Percentiles rank a stretch among this genome's conserved stretches.
Evolutionary conservation across 2,329 filamentous ascomycete genomes (phyloP).

Genomic region (Myriosclerotinia duriaeana): DNA sequence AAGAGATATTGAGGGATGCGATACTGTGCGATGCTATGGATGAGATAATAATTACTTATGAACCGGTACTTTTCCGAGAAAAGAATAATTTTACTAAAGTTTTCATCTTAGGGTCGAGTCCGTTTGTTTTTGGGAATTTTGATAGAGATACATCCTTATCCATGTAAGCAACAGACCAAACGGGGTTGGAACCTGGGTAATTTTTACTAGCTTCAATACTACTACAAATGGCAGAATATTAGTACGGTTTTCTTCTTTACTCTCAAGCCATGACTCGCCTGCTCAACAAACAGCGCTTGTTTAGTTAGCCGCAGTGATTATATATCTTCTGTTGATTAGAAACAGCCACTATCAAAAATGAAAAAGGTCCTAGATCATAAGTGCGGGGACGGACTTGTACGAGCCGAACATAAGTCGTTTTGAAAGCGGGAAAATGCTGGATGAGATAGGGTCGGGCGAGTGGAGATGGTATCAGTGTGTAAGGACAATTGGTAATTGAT

Average conservation of each 20-base stretch:
- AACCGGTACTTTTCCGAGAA: not conserved
- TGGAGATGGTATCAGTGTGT: not conserved
- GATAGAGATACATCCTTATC: not conserved
- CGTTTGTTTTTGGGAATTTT: too few species aligned
- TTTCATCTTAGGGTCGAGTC: not conserved
- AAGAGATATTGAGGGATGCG: not conserved
- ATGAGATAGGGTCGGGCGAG: not conserved
- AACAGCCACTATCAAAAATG: constrained; percentile 10
- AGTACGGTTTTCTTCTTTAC: too few species aligned
- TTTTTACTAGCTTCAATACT: not conserved
- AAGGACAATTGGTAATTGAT: not conserved
- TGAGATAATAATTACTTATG: too few species aligned
- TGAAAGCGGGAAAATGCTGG: not conserved
- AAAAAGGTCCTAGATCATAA: not conserved
- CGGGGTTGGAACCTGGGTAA: too few species aligned
- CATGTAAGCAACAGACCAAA: not conserved
- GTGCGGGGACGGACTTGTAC: constrained; percentile 1
- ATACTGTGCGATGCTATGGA: not conserved
- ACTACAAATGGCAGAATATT: not conserved
- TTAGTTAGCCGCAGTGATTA: constrained; percentile 4
- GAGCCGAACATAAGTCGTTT: constrained; percentile 5
- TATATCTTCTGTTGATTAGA: constrained; percentile 3
- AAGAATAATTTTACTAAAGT: not conserved
- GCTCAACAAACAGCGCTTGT: not conserved
- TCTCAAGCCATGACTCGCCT: not conserved